Percentiles rank a stretch among this genome's conserved stretches.
These are phyloP conservation scores for Tricholoma sp. DNA, from an alignment of 768 basidiomycete species.

Conservation along the genomic window DNA sequence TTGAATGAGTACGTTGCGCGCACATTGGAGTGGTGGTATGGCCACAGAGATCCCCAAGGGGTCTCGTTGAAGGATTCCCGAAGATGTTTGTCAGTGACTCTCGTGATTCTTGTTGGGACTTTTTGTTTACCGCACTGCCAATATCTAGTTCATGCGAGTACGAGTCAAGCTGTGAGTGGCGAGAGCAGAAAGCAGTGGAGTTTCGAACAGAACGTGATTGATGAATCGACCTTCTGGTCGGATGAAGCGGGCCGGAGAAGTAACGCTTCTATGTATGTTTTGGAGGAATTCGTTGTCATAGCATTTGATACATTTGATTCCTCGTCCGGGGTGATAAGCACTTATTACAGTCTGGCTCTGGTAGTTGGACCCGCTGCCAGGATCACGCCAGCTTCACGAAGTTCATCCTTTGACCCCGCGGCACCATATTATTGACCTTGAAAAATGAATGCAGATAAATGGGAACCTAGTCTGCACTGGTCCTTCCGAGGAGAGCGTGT, in stretches of 20 bases:
- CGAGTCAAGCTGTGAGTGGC: conserved; percentile 73
- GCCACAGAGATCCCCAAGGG: conserved; percentile 61
- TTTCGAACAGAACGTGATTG: conserved; percentile 1
- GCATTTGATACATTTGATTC: background rate
- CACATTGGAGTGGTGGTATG: conserved; percentile 73
- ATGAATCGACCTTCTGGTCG: no score
- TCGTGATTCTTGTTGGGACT: background rate
- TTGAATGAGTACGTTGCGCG: conserved; percentile 51
- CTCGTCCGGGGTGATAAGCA: background rate
- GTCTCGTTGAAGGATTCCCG: conserved; percentile 54
- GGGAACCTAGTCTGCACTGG: conserved; percentile 36
- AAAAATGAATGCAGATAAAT: conserved; percentile 11
- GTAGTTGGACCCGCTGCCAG: no score
- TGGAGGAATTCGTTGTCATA: no score
- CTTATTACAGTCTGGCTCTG: no score
- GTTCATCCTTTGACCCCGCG: background rate
- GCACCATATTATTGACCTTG: background rate
- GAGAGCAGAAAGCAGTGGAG: conserved; percentile 49
- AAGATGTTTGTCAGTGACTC: conserved; percentile 63
- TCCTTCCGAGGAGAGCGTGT: conserved; percentile 33
- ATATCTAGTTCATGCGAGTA: conserved; percentile 65
- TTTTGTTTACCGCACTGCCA: background rate
- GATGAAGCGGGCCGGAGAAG: no score
- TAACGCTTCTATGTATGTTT: no score
- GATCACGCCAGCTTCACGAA: no score